These are phyloP conservation scores for Syzygium oleosum DNA, from an alignment of 345 rosid species.

Conservation along the genomic window DNA sequence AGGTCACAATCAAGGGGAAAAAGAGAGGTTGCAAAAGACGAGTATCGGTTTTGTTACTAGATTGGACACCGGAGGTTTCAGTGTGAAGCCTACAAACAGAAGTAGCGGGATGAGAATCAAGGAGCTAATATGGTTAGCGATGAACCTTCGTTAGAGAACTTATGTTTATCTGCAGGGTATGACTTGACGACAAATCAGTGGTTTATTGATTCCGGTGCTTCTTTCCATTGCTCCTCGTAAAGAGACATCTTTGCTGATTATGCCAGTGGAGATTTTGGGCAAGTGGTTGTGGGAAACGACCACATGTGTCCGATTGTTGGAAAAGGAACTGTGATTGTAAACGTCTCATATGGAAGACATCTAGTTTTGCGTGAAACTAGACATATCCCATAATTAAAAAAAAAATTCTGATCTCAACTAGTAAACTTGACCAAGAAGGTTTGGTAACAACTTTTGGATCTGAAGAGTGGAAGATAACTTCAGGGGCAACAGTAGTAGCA, in stretches of 20 bases:
- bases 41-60: accelerated
- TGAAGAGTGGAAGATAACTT: no score
- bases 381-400: no score
- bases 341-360: accelerated
- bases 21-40: no score
- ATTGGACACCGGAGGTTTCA: accelerated
- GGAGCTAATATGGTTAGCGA: not conserved
- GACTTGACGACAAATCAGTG: not conserved
- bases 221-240: not conserved
- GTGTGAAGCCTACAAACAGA: not conserved
- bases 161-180: no score
- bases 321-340: not conserved
- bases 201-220: accelerated
- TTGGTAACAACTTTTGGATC: not conserved
- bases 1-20: not conserved
- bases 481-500: no score
- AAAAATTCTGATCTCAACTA: no score
- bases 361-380: not conserved
- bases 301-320: not conserved
- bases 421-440: not conserved
- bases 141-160: not conserved
- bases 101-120: not conserved
- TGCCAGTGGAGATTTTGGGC: not conserved
- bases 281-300: accelerated
- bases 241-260: not conserved